Conservation (phyloP, 805 yeast genomes). For the Candida insectorum region DNA sequence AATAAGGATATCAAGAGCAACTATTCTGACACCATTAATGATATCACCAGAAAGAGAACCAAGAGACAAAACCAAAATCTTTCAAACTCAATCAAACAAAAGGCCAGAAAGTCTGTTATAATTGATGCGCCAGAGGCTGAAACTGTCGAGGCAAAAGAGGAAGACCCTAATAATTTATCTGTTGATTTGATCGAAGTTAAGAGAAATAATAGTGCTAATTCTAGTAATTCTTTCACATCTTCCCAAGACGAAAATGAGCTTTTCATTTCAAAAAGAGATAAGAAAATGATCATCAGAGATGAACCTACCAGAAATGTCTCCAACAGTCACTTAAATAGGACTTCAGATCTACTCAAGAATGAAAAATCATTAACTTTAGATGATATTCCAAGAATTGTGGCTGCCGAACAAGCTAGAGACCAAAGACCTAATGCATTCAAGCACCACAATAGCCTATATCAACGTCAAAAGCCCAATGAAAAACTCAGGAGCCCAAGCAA, state of each 20-base stretch:
- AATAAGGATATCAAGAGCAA: slow-evolving; percentile 7
- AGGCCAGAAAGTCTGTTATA: slow-evolving; percentile 63
- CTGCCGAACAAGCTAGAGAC: slow-evolving; percentile 94
- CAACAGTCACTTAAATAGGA: slow-evolving; percentile 48
- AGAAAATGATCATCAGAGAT: slow-evolving; percentile 28
- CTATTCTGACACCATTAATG: slow-evolving; percentile 42
- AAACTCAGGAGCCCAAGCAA: slow-evolving; percentile 5
- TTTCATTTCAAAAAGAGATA: slow-evolving; percentile 14
- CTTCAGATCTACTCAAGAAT: slow-evolving; percentile 68
- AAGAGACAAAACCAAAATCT: slow-evolving; percentile 64
- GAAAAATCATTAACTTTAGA: slow-evolving; percentile 88
- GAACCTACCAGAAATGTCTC: slow-evolving; percentile 34
- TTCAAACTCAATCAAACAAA: slow-evolving; percentile 51
- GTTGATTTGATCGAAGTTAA: slow-evolving; percentile 3
- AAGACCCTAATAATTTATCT: slow-evolving; percentile 2
- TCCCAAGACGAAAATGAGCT: slow-evolving; percentile 25
- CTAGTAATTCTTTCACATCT: slow-evolving; percentile 26
- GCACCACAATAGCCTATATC: slow-evolving; percentile 57
- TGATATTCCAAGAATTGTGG: slow-evolving; percentile 95
- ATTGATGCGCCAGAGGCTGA: slow-evolving; percentile 60
- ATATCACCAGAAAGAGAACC: slow-evolving; percentile 72
- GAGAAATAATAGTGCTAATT: slow-evolving; percentile 20
- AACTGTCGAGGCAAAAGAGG: slow-evolving; percentile 26
- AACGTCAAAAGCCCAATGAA: slow-evolving; percentile 20
- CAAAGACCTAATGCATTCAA: slow-evolving; percentile 89